Percentiles rank a stretch among this genome's conserved stretches.
phyloP scores from a whole-genome alignment of 2,329 filamentous ascomycete genomes.

The Aspergillaceae sp. region DNA sequence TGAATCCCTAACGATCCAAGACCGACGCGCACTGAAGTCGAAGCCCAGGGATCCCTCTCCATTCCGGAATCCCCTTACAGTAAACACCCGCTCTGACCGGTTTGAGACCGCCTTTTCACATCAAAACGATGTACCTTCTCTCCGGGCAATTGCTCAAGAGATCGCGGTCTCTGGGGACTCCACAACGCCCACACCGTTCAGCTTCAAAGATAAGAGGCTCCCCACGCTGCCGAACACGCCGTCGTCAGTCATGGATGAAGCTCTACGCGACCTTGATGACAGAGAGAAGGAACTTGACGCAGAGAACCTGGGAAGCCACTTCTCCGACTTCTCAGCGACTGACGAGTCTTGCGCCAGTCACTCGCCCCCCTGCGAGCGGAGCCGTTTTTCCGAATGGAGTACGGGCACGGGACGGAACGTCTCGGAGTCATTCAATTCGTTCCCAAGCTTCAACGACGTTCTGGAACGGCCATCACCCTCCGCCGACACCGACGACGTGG shows the following conservation, averaged over 20 bases:
- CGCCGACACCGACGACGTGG: constrained; percentile 5
- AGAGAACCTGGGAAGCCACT: constrained; percentile 32
- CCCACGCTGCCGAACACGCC: constrained; percentile 40
- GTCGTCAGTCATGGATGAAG: constrained; percentile 38
- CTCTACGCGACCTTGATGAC: constrained; percentile 27
- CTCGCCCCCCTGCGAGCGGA: constrained; percentile 22
- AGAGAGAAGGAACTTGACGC: constrained; percentile 23
- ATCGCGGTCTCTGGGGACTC: constrained; percentile 10
- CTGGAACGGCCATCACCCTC: constrained; percentile 10
- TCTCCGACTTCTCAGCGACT: constrained; percentile 33
- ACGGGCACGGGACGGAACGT: constrained; percentile 29
- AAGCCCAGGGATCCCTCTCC: constrained; percentile 17
- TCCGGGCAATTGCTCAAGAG: constrained; percentile 9
- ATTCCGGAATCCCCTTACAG: constrained; percentile 19
- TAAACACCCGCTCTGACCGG: constrained; percentile 14
- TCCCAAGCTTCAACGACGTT: constrained; percentile 23
- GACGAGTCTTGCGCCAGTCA: constrained; percentile 21
- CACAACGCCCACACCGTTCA: constrained; percentile 18
- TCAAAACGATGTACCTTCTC: not conserved
- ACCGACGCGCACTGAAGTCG: constrained; percentile 29
- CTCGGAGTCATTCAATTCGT: constrained; percentile 29
- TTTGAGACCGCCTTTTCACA: not conserved
- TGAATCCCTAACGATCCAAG: constrained; percentile 25
- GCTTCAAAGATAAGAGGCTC: constrained; percentile 31
- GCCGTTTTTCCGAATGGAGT: constrained; percentile 35